Evolutionary conservation across 306 rosid species (phyloP), one percentile per base, ranked within the genome.

Genomic region (Trichosanthes truncata): DNA sequence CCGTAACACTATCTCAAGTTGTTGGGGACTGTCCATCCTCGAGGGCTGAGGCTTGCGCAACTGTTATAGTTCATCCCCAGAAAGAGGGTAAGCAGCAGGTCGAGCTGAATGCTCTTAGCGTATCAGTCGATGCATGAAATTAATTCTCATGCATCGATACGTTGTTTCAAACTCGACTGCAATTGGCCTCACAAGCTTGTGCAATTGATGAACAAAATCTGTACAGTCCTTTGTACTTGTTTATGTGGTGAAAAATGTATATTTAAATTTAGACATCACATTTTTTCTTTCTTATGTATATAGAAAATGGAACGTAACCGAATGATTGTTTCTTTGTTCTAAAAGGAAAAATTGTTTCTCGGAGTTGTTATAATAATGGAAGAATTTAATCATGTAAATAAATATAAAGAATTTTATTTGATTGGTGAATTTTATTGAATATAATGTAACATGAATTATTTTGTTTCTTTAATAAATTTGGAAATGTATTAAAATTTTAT

Each of bases 101-200:
- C 35, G 91, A 89, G 69, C 78, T 92, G 78, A 95, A 91, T 60
- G 98, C 89, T 1, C 23, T 92, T 3, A 81, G 97, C 71, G 90
- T 95, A 72, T 87, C 97, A 1, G 88, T 93, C 13, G 97, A 95
- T 86, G 89, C 88, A 75, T 91, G 76, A 87, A 75, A 56, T 15
- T 45, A 71, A 23, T 41, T 45, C 38, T 11, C 66, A 4, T n/a
- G 45, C n/a, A 63, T 11, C 11, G 14, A 40, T 5, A 4, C 15
- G 6, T 9, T 23, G 5, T 9, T 21, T n/a, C 62, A 56, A 56
- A 56, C 29, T 21, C 63, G 63, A 57, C 15, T 66, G 74, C 74
- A 20, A 66, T 66, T 25, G 10, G 49, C 74, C 74, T 38, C 26
- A 66, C 4, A 6, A 66, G 74, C 33, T 7, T 66, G 46, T 4